phyloP scores from a whole-genome alignment of 495 filamentous ascomycete genomes.

The Neurospora discreta region DNA sequence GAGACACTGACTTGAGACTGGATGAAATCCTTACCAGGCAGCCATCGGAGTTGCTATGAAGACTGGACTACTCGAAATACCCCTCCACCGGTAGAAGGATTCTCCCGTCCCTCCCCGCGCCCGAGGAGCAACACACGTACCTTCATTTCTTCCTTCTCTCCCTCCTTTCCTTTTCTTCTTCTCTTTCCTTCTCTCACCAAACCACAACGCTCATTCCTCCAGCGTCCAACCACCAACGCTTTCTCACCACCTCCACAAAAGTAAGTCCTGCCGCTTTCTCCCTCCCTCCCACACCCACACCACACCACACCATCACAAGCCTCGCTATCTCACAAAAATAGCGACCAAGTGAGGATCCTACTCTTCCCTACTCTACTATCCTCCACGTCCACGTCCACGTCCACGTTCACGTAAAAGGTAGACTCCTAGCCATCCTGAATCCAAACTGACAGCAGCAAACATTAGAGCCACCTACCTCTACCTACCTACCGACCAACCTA shows the following conservation, averaged over 20 bases:
- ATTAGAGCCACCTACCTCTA: too few relatives aligned
- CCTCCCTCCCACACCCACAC: not conserved
- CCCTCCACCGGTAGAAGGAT: not conserved
- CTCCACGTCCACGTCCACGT: too few relatives aligned
- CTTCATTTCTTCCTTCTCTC: not conserved
- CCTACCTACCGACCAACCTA: too few relatives aligned
- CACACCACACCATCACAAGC: not conserved
- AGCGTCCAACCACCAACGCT: not conserved
- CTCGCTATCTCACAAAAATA: not conserved
- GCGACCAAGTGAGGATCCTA: not conserved
- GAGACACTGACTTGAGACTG: not conserved
- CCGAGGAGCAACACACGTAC: not conserved
- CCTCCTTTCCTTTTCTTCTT: not conserved
- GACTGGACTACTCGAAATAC: not conserved
- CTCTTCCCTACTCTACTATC: too few relatives aligned
- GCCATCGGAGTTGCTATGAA: not conserved
- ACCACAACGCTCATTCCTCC: not conserved
- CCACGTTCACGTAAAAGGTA: not conserved
- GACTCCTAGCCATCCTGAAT: not conserved
- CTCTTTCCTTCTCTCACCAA: not conserved
- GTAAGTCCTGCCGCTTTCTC: not conserved
- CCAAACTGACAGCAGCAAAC: not conserved
- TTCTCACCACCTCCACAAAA: not conserved
- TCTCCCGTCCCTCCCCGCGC: not conserved
- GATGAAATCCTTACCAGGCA: not conserved